These are phyloP conservation scores for Metarhizium brunneum DNA, from an alignment of 2,329 filamentous ascomycete species.

Conservation along the genomic window DNA sequence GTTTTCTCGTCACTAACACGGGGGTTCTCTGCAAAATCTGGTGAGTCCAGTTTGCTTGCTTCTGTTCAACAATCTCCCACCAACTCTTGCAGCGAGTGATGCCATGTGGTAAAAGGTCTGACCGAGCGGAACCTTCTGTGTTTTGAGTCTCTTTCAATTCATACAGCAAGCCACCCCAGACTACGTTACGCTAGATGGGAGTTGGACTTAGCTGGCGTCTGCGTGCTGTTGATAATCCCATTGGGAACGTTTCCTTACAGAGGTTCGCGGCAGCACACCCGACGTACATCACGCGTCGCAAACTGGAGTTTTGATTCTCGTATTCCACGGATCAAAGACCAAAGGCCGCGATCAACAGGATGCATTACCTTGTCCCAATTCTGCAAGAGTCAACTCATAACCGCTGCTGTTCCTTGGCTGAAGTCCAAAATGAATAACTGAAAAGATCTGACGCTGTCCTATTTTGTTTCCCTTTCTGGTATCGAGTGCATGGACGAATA, in stretches of 20 bases:
- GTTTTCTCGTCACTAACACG: background rate
- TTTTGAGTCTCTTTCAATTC: slow-evolving; percentile 18
- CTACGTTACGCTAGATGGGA: background rate
- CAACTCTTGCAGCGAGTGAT: slow-evolving; percentile 33
- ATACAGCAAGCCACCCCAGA: background rate
- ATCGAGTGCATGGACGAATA: background rate
- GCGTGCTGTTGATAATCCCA: background rate
- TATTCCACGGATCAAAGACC: slow-evolving; percentile 37
- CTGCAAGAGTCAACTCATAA: slow-evolving; percentile 24
- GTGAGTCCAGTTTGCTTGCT: background rate
- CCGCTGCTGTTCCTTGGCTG: slow-evolving; percentile 41
- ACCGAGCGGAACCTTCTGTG: slow-evolving; percentile 41
- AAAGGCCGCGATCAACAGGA: slow-evolving; percentile 51
- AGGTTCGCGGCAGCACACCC: background rate
- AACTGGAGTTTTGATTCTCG: slow-evolving; percentile 43
- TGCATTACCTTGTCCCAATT: slow-evolving; percentile 3
- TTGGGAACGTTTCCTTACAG: background rate
- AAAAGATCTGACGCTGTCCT: slow-evolving; percentile 60
- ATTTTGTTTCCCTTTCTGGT: slow-evolving; percentile 1
- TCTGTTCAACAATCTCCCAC: background rate
- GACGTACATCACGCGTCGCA: slow-evolving; percentile 25
- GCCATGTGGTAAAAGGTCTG: slow-evolving; percentile 57
- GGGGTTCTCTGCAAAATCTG: background rate
- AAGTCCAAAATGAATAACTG: slow-evolving; percentile 48
- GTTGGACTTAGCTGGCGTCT: background rate